Evolutionary conservation across 108 stramenopile genomes (phyloP).

Genomic region (Licmophora abbreviata): DNA sequence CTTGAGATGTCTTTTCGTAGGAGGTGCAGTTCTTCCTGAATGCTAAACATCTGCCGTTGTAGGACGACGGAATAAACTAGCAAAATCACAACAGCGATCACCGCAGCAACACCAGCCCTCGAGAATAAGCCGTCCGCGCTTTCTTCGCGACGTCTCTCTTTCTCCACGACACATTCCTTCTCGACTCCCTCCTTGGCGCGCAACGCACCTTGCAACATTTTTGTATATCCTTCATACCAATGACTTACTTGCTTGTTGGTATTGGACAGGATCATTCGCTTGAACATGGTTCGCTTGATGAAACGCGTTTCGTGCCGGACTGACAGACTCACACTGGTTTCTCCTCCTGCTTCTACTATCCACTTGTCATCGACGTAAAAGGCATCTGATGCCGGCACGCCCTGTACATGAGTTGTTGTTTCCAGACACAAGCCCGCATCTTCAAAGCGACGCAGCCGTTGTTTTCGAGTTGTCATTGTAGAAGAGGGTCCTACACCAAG

Average conservation of each 20-base stretch:
- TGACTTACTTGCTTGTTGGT: constrained; percentile 27
- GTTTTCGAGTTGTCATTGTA: constrained; percentile 19
- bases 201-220: no score
- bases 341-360: constrained; percentile 30
- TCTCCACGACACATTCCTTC: no score
- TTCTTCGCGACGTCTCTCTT: no score
- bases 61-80: no score
- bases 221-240: constrained; percentile 30
- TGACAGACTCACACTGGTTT: constrained; percentile 21
- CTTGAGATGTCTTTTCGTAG: no score
- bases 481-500: constrained; percentile 33
- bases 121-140: no score
- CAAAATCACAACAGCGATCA: no score
- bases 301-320: constrained; percentile 42
- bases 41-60: no score
- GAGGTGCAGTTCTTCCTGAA: no score
- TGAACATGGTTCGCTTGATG: constrained; percentile 52
- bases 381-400: constrained; percentile 37
- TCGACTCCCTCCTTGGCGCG: no score
- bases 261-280: constrained; percentile 45
- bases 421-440: constrained; percentile 20
- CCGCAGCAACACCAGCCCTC: no score
- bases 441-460: constrained; percentile 24
- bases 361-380: constrained; percentile 66
- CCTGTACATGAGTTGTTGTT: constrained; percentile 24